Conservation (phyloP, 805 yeast genomes). For the Ogataea naganishii region DNA sequence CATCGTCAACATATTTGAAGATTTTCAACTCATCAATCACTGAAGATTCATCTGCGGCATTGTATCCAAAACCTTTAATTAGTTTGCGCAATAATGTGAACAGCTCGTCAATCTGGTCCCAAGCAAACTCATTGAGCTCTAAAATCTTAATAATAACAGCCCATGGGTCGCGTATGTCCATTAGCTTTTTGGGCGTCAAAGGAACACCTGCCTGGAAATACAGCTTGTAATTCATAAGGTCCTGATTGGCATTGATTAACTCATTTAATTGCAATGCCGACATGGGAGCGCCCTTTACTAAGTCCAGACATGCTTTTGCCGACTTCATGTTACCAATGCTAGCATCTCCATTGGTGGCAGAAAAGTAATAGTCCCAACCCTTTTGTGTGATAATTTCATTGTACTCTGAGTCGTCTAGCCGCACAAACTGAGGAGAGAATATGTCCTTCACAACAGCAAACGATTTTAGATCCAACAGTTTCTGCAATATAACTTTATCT, state of each 20-base stretch:
- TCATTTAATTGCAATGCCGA: conserved; percentile 5
- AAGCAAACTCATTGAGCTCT: conserved; percentile 47
- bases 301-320: conserved; percentile 11
- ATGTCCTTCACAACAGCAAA: conserved; percentile 10
- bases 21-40: too few species aligned
- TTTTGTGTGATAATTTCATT: conserved; percentile 7
- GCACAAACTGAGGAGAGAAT: conserved; percentile 13
- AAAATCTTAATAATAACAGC: conserved; percentile 23
- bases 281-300: conserved; percentile 6
- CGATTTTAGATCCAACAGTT: conserved; percentile 13
- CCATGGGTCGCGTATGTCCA: conserved; percentile 16
- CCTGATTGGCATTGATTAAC: conserved; percentile 14
- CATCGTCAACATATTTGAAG: conserved; percentile 5
- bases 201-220: conserved; percentile 22
- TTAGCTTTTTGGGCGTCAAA: conserved; percentile 17
- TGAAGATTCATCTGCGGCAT: conserved; percentile 3
- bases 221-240: conserved; percentile 19
- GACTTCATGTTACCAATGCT: conserved; percentile 18
- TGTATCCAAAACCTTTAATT: conserved; percentile 27
- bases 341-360: conserved; percentile 21
- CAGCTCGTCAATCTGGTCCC: conserved; percentile 33
- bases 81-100: conserved; percentile 32
- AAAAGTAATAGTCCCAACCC: conserved; percentile 19
- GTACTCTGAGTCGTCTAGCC: conserved; percentile 7
- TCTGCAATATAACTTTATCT: conserved; percentile 13